phyloP scores from a whole-genome alignment of 371 early-diverging fungal species.

The Coemansia sp. region DNA sequence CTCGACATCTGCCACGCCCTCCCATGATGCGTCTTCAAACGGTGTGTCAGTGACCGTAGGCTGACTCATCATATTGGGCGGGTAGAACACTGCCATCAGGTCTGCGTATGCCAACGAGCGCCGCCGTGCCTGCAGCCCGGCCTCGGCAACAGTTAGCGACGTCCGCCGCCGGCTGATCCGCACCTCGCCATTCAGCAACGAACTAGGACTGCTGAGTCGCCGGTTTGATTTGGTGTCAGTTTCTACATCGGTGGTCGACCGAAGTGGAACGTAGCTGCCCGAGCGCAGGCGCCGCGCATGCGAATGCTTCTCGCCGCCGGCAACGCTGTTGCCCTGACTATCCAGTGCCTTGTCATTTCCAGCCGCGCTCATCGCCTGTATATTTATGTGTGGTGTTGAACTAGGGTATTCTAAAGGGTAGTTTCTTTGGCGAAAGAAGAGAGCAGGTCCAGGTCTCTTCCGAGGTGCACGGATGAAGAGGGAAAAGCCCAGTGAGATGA shows the following conservation, averaged over 20 bases:
- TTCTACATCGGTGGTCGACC: background rate
- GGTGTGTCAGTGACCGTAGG: constrained; percentile 48
- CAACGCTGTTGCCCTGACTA: no score
- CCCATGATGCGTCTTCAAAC: constrained; percentile 31
- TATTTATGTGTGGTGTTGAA: no score
- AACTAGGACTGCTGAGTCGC: constrained; percentile 17
- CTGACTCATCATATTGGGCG: constrained; percentile 46
- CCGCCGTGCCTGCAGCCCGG: constrained; percentile 25
- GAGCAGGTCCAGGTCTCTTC: no score
- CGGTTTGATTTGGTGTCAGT: background rate
- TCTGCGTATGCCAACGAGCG: constrained; percentile 46
- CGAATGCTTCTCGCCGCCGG: no score
- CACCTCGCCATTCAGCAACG: constrained; percentile 3
- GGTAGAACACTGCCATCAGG: constrained; percentile 52
- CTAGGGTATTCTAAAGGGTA: no score
- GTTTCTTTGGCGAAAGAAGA: no score
- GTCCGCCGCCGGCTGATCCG: constrained; percentile 16
- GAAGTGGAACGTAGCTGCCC: constrained; percentile 4
- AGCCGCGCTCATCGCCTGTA: no score
- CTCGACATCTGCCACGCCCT: constrained; percentile 20
- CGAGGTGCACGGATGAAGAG: no score
- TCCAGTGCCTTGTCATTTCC: no score
- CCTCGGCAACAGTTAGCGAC: constrained; percentile 33
- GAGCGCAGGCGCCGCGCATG: background rate
- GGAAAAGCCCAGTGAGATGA: no score